Base-by-base conservation (phyloP, 2,329 filamentous ascomycete genomes). In the Xenoacremonium recifei region DNA sequence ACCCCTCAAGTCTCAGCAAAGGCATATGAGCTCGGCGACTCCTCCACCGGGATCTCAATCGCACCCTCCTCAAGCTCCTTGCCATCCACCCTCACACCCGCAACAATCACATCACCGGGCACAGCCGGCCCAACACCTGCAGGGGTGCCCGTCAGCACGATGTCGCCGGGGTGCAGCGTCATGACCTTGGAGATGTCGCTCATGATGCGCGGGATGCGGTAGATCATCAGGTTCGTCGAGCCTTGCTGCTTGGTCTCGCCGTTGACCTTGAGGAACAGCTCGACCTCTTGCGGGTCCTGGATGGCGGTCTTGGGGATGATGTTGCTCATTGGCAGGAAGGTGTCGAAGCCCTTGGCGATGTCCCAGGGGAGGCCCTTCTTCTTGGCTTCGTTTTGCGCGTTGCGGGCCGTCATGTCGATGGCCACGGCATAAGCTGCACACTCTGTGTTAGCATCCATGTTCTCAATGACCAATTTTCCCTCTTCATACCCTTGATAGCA, bases 321-420 rank as follows among this genome's bases (percentile, higher is more conserved):
- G 50, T 85, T 74, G 65, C 85, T 89, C 60, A 99, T 79, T 44
- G 93, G 93, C 38, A 95, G 77, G 73, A 99, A 99, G 3, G 93
- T 97, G 67, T 99, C 93, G 64, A 97, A 99, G 35, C 93, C 93
- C 74, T 99, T 99, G 55, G 89, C 86, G 53, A 96, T 96, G 59
- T 84, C 83, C 93, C 93, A 99, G 6, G 93, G 93, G 13, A 97
- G 82, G 25, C 93, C 90, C 75, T 67, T 96, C 71, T 87, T 89
- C 80, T 97, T 99, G 52, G 92, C 92, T 72, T 96, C 90, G 57
- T 96, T 88, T 70, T 99, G 93, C 6, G 89, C 81, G 67, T 97
- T 97, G 53, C 93, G 87, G 1, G 87, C 93, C 9, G 93, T 99
- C 89, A 99, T 95, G 70, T 99, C 93, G 59, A 99, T 96, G 55